Evolutionary conservation across 345 rosid species (phyloP), one percentile per base, ranked within the genome.

Genomic region (Eutrema yunnanense): DNA sequence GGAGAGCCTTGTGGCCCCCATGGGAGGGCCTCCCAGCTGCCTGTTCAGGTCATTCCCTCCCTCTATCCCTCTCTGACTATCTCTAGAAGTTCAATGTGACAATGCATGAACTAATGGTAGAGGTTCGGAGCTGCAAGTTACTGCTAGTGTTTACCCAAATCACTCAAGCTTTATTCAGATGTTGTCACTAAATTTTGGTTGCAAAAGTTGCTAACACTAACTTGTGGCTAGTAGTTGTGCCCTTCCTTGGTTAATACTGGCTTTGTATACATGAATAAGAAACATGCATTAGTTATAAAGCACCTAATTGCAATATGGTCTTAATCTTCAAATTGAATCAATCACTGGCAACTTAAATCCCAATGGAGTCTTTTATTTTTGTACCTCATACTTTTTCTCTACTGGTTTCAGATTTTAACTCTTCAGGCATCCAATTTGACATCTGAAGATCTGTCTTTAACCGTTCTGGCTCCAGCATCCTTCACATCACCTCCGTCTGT

Each of bases 361-460:
- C 50, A 55, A 48, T 55, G 47, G 60, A 22, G 30, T 29, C 27
- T 54, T 54, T 65, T n/a, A 16, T 30, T 19, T 43, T 42, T 67
- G 34, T 34, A 34, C 22, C 67, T 62, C 62, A 73, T 42, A 49
- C 22, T 43, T 62, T 77, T 64, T 78, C 65, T 59, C 65, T 59
- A 75, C 56, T 81, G 55, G 76, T 77, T 60, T 75, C 92, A 96
- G 99, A 91, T 90, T 54, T 81, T 96, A 81, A 87, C 97, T 8
- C 88, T 96, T 56, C 96, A 85, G 84, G 98, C 99, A 50, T 90
- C 99, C 33, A 96, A 96, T 82, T 80, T 96, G 89, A 85, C 97
- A 73, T 75, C 95, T 7, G 85, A 92, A 78, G 98, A 96, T 86
- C 84, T 96, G 38, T 87, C 90, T 38, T 68, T 96, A 85, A 96